Conservation (phyloP, 768 basidiomycete genomes). For the Peribolospora kevripleyi region DNA sequence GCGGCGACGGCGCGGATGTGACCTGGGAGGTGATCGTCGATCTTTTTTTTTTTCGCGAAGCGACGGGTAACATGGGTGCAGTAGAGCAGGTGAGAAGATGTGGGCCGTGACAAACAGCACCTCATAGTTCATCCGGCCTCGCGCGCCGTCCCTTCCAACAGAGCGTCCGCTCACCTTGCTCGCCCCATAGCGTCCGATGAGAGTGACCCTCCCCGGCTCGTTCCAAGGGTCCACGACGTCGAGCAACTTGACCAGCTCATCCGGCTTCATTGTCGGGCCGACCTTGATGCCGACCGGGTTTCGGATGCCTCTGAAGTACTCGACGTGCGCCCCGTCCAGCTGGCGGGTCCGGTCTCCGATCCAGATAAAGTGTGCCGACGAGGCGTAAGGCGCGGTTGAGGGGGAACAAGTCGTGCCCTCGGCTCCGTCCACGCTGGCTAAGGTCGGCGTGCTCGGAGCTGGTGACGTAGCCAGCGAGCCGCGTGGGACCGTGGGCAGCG, state of each 20-base stretch:
- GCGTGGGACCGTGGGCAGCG: too few relatives aligned
- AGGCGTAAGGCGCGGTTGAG: not conserved
- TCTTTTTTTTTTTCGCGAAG: constrained; percentile 23
- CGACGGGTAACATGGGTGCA: not conserved
- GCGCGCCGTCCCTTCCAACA: too few relatives aligned
- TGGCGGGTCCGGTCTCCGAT: constrained; percentile 89
- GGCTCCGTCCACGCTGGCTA: not conserved
- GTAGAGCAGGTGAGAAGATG: not conserved
- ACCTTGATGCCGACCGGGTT: constrained; percentile 94
- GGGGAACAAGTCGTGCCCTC: not conserved
- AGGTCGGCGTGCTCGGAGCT: not conserved
- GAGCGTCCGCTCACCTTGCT: constrained; percentile 31
- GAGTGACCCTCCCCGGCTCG: constrained; percentile 55
- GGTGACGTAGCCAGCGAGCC: too few relatives aligned
- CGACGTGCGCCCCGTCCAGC: constrained; percentile 75
- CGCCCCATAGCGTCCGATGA: constrained; percentile 87
- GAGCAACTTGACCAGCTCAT: constrained; percentile 51
- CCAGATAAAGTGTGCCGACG: constrained; percentile 55
- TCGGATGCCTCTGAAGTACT: constrained; percentile 69
- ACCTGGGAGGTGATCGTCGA: constrained; percentile 43
- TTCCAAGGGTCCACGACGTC: constrained; percentile 67
- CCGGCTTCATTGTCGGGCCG: constrained; percentile 58
- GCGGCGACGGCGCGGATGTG: constrained; percentile 62
- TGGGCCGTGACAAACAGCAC: too few relatives aligned
- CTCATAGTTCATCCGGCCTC: too few relatives aligned